Evolutionary conservation across 2,329 filamentous ascomycete genomes (phyloP).

Genomic region (Incumbomyces delicatus): DNA sequence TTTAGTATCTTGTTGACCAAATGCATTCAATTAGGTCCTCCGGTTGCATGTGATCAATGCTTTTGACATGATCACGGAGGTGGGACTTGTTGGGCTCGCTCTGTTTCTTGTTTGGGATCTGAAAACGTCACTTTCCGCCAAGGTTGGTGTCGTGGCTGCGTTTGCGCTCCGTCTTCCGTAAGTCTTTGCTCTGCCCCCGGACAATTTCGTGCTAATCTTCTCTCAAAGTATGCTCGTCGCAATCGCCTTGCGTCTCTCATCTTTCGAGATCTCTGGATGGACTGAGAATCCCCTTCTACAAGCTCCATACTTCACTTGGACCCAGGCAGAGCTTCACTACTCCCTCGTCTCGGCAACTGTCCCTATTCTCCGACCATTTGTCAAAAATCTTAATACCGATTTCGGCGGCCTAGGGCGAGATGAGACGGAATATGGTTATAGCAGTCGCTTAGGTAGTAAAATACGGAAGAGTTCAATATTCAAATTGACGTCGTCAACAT

Average conservation of each 20-base stretch:
- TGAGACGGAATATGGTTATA: constrained; percentile 4
- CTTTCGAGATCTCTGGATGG: constrained; percentile 23
- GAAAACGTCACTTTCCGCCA: constrained; percentile 26
- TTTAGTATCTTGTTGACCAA: not conserved
- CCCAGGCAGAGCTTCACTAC: constrained; percentile 29
- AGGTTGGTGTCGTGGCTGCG: constrained; percentile 24
- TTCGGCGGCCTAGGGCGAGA: constrained; percentile 8
- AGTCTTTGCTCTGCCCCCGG: constrained; percentile 13
- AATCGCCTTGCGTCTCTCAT: constrained; percentile 27
- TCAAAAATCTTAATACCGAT: constrained; percentile 17
- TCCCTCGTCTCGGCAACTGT: constrained; percentile 29
- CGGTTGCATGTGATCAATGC: constrained; percentile 28
- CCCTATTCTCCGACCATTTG: constrained; percentile 29
- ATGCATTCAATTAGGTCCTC: constrained; percentile 18
- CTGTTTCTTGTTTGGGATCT: constrained; percentile 24
- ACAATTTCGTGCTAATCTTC: not conserved
- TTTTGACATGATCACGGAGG: constrained; percentile 27
- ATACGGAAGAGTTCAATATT: too few relatives aligned
- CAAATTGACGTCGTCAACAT: not conserved
- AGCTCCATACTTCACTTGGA: constrained; percentile 27
- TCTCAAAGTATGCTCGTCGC: constrained; percentile 28
- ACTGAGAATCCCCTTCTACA: constrained; percentile 27
- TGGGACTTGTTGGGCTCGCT: constrained; percentile 25
- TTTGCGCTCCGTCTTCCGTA: constrained; percentile 30
- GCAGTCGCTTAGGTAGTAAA: constrained; percentile 5